Conservation (phyloP, 306 rosid genomes). For the Alnus glutinosa region DNA sequence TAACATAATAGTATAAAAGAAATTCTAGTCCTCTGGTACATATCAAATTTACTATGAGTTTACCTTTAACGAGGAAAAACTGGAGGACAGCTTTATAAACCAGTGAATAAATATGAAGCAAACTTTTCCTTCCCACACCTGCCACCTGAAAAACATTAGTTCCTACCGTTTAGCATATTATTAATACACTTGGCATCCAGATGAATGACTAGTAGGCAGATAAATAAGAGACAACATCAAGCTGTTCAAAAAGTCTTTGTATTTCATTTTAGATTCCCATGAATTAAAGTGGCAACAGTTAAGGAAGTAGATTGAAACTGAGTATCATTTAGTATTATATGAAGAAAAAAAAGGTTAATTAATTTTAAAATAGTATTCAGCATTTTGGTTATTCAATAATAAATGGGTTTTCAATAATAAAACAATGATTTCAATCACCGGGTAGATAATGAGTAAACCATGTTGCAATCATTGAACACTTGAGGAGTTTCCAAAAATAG, state of each 20-base stretch:
- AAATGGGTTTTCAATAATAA: not conserved
- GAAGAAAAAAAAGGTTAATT: not conserved
- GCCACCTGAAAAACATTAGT: constrained; percentile 71
- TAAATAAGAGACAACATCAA: constrained; percentile 27
- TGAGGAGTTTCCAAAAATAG: not conserved
- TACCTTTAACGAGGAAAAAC: constrained; percentile 75
- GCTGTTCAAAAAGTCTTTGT: constrained; percentile 20
- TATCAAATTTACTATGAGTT: constrained; percentile 14
- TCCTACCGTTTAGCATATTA: constrained; percentile 26
- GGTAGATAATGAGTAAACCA: not conserved
- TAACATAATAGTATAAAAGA: not conserved
- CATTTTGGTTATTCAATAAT: not conserved
- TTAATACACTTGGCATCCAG: not conserved
- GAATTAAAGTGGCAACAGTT: not conserved
- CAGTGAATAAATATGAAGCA: constrained; percentile 37
- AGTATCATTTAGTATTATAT: not conserved
- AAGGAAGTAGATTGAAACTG: not conserved
- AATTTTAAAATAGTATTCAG: not conserved
- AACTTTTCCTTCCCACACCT: constrained; percentile 52
- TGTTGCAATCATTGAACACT: not conserved
- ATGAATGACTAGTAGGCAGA: constrained; percentile 16
- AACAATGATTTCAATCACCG: not conserved
- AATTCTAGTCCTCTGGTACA: not conserved
- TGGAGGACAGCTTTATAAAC: constrained; percentile 49
- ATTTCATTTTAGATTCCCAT: not conserved